Evolutionary conservation across 257 asterid species (phyloP).

Genomic region (Ophiorrhiza pumila): DNA sequence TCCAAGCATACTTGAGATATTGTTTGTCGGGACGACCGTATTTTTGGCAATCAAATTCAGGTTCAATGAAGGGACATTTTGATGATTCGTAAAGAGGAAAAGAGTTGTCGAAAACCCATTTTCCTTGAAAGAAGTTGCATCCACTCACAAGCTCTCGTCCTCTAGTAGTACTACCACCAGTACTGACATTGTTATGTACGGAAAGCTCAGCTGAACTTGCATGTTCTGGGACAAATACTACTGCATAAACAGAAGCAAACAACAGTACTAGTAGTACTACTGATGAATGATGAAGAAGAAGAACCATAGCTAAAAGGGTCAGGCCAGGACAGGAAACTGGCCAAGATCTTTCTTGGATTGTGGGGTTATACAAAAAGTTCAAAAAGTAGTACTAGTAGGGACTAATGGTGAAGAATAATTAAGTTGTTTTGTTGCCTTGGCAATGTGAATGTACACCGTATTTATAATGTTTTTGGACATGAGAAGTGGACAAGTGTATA

Average conservation of each 20-base stretch:
- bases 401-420: not conserved
- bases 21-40: slow-evolving; percentile 50
- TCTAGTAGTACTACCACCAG: not conserved
- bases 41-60: slow-evolving; percentile 52
- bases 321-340: not conserved
- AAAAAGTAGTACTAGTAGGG: not conserved
- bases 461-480: no score
- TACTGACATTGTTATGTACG: not conserved
- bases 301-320: not conserved
- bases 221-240: not conserved
- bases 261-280: not conserved
- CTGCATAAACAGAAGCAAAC: not conserved
- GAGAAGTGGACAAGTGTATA: not conserved
- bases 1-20: slow-evolving; percentile 52
- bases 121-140: slow-evolving; percentile 52
- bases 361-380: not conserved
- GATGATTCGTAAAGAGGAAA: slow-evolving; percentile 43
- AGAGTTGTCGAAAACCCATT: slow-evolving; percentile 41
- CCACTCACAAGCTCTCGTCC: slow-evolving; percentile 14
- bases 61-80: slow-evolving; percentile 42
- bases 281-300: slow-evolving; percentile 1
- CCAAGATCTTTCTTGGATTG: not conserved
- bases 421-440: not conserved
- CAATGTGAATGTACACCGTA: not conserved
- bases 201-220: slow-evolving; percentile 9